Conservation (phyloP, 1,139 yeast genomes). For the Hyphopichia pseudoburtonii region DNA sequence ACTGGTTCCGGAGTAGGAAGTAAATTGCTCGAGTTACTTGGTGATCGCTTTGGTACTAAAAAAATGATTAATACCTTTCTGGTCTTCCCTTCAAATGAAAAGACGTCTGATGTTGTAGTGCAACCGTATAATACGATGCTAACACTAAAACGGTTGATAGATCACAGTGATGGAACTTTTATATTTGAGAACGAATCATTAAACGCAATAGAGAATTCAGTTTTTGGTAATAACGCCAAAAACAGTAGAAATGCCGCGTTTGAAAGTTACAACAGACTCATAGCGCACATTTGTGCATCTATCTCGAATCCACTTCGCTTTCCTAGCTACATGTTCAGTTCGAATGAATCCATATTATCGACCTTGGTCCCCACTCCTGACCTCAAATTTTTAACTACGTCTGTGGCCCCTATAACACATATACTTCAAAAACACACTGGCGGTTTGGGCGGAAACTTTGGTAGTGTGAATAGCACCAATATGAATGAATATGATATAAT, state of each 20-base stretch:
- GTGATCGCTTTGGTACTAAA: constrained; percentile 77
- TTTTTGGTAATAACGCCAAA: constrained; percentile 28
- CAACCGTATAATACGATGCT: constrained; percentile 92
- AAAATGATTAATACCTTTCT: constrained; percentile 83
- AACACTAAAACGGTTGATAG: constrained; percentile 77
- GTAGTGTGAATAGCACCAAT: constrained; percentile 25
- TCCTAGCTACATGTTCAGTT: constrained; percentile 90
- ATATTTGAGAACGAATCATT: constrained; percentile 91
- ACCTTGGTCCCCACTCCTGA: constrained; percentile 88
- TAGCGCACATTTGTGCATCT: constrained; percentile 81
- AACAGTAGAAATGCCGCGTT: constrained; percentile 46
- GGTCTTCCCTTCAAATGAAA: constrained; percentile 77
- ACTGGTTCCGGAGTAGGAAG: constrained; percentile 97
- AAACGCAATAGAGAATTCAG: constrained; percentile 58
- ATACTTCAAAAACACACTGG: constrained; percentile 40
- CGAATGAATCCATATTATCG: constrained; percentile 78
- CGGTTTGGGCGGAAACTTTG: constrained; percentile 31
- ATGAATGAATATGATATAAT: constrained; percentile 84
- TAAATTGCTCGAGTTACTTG: constrained; percentile 68
- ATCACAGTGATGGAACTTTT: constrained; percentile 79
- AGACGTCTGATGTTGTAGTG: constrained; percentile 89
- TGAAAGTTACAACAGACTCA: constrained; percentile 79
- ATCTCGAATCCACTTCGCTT: constrained; percentile 85
- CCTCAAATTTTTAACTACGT: constrained; percentile 80
- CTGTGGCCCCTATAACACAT: constrained; percentile 78